A percentile compares a stretch with the other conserved stretches of the same genome.
Evolutionary conservation across 129 eudicot species (phyloP).

Genomic region (Flaveria linearis): DNA sequence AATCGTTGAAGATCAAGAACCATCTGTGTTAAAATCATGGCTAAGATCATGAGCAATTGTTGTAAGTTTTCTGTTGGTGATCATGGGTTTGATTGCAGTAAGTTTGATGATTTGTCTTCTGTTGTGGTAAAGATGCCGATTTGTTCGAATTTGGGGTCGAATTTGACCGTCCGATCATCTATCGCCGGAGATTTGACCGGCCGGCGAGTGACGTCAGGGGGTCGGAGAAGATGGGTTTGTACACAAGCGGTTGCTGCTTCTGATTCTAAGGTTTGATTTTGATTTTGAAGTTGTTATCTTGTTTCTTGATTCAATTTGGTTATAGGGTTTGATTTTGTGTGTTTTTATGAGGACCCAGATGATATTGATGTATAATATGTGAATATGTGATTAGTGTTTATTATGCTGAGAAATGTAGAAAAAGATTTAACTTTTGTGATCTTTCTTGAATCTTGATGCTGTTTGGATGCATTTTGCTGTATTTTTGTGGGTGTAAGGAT

Average conservation of each 20-base stretch:
- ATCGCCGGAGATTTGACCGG: slow-evolving; percentile 29
- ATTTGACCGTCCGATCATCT: slow-evolving; percentile 32
- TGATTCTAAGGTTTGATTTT: slow-evolving; percentile 33
- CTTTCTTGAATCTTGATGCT: too few relatives aligned
- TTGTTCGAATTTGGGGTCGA: slow-evolving; percentile 12
- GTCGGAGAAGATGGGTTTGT: slow-evolving; percentile 21
- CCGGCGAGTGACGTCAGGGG: slow-evolving; percentile 26
- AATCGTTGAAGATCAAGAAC: slow-evolving; percentile 3
- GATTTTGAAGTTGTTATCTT: too few relatives aligned
- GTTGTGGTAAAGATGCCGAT: slow-evolving; percentile 34
- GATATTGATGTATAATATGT: not conserved
- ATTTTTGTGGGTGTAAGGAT: too few relatives aligned
- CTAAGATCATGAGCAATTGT: slow-evolving; percentile 26
- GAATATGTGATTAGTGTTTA: not conserved
- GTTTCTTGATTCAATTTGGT: not conserved
- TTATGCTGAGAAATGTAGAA: not conserved
- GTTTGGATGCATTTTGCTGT: too few relatives aligned
- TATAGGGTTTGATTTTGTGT: not conserved
- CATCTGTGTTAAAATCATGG: slow-evolving; percentile 10
- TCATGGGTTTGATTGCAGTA: slow-evolving; percentile 28
- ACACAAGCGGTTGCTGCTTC: slow-evolving; percentile 28
- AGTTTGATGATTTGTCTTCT: slow-evolving; percentile 16
- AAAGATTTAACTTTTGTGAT: too few relatives aligned
- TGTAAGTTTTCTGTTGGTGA: slow-evolving; percentile 21
- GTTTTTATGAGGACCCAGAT: not conserved